Base-by-base conservation (phyloP, 768 basidiomycete genomes). In the Leucocoprinus birnbaumii region DNA sequence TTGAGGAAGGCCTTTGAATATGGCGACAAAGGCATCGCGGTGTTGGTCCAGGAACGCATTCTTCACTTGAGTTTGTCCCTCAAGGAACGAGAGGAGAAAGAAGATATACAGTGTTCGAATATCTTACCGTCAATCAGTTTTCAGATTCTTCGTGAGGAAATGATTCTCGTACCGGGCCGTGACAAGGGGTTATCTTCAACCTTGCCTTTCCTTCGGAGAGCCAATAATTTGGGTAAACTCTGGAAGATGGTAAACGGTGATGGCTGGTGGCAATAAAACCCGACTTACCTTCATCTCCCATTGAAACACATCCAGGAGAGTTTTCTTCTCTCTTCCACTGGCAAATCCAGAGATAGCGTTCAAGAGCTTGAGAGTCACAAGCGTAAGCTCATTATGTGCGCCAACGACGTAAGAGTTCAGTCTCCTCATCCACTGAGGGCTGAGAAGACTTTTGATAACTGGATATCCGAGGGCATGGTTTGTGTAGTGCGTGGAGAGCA, bases 51-150 rank as follows among this genome's bases (percentile, higher is more conserved):
- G 70, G 64, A 92, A 86, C 0, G 75, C 66, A 0, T 77, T 66
- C 66, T 91, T 94, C 60, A 84, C 69, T 37, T 77, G 72, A 10
- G 73, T 75, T 22, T 76, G 69, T 34, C 65, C 63, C 42, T 83
- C 76, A 41, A 93, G 69, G 65, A 93, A 89, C 0, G 89, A 87
- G 13, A 92, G 74, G 13, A 93, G 71, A 60, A 94, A 84, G 1
- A 85, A 69, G 37, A 92, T 66, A 47, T 87, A 91, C 3, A 87
- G 74, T 0, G 89, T 90, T 35, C 92, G 80, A 43, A 94, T 93
- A 66, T 94, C 93, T 88, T 40, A 25, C 31, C 16, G 16, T 16
- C 16, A 25, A 24, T 34, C 16, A 16, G 11, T 5, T 31, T 31
- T 31, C n/a, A 18, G 18, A 13, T 16, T 8, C 26, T 46, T 8